Base-by-base conservation (phyloP, 306 rosid species). In the Cucurbita pepo region DNA sequence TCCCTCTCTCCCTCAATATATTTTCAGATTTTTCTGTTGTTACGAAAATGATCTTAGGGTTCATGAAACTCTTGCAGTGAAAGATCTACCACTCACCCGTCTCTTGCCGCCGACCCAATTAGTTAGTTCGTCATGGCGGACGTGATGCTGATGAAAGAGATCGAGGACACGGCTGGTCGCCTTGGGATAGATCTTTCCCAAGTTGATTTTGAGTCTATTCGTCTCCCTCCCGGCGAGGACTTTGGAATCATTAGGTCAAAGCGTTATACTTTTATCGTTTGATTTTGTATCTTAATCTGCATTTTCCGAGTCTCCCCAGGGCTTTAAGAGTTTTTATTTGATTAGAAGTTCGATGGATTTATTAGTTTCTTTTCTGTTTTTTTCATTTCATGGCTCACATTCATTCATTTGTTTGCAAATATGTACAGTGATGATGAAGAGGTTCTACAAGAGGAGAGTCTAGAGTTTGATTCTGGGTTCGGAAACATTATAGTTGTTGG, bases 401-500 rank as follows among this genome's bases (percentile, higher is more conserved):
- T 57, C 55, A 70, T 22, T 55, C 36, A 10, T 43, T 41, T 53
- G 19, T 2, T 8, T 69, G 38, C 65, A 21, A 12, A 14, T 53
- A 71, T 76, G 22, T 53, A 15, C 34, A 91, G 97, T 25, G 96
- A 91, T 21, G 96, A 88, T 37, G 97, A 89, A 0, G 96, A 89
- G 21, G 11, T 84, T 38, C 56, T 19, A 19, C 76, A 80, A 69
- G 93, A 86, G 66, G 93, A 82, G 0, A 78, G 82, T 77, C 64
- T 82, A 3, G 96, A 89, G 78, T 78, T 74, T 11, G 91, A 91
- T 1, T 55, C 89, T 51, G 97, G 96, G 10, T 89, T 91, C 55
- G 84, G 86, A 1, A 91, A 82, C 83, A 83, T 87, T 21, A 83
- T 91, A 10, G 82, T 91, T 3, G 97, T 89, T 3, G 96, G 87